Evolutionary conservation across 2,329 filamentous ascomycete species (phyloP), one percentile per base, ranked within the genome.

Genomic region (Aspergillus felis): DNA sequence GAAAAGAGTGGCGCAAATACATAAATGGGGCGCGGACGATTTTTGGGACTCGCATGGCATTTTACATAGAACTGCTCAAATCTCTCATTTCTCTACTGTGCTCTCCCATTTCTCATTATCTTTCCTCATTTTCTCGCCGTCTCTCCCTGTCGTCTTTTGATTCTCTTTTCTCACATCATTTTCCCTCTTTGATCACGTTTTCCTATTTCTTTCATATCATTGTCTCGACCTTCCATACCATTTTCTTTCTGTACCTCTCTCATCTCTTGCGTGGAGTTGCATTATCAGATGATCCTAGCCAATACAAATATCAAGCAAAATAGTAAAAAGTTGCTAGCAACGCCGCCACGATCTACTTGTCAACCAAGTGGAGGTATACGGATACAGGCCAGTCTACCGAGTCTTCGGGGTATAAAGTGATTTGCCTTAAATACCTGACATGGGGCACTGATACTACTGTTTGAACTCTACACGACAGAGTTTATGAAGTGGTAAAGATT

Each of bases 41-140:
- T 69, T 71, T 67, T 73, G 67, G 67, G 68, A 70, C 64, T 72
- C 66, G 66, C 71, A 72, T 71, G 71, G 71, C 69, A 73, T 35
- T 72, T 70, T 70, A 71, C 68, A 72, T 71, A 72, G 68, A 73
- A 67, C 65, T 68, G 68, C 65, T 67, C 24, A 20, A 25, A 44
- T 12, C n/a, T n/a, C 20, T 71, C 66, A 70, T 67, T 66, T 70
- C 61, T 71, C 69, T 71, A 57, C 60, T 65, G 60, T 60, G 59
- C 59, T 60, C 57, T 58, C 58, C 53, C 57, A 55, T 52, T 42
- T 10, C 55, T 38, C 25, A 38, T 51, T 44, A 32, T 22, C 24
- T 35, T 20, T 46, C 46, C 22, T 50, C 14, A 32, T 50, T n/a
- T 55, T 54, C 57, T 56, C 61, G 59, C 57, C 56, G 56, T 53